These are phyloP conservation scores for Stentor coeruleus DNA, from an alignment of 73 alveolate species.

Conservation along the genomic window DNA sequence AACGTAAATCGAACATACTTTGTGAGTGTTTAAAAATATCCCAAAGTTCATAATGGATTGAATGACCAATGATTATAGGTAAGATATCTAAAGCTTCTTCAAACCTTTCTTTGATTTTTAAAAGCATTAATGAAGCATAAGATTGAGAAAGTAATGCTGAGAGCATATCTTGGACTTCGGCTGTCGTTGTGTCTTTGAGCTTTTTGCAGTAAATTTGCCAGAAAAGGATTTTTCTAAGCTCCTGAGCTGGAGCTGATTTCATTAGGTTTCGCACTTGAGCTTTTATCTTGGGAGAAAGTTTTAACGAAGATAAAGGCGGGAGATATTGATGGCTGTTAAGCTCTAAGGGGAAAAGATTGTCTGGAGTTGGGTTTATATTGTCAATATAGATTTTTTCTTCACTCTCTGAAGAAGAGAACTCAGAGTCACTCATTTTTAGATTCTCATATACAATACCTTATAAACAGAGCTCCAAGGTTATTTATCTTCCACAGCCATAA, in stretches of 20 bases:
- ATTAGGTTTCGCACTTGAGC: not conserved
- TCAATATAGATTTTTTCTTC: constrained; percentile 2
- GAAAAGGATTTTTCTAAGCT: constrained; percentile 3
- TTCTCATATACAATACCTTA: too few species aligned
- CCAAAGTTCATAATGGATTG: constrained; percentile 10
- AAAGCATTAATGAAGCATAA: not conserved
- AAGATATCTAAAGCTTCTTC: constrained; percentile 2
- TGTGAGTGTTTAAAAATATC: not conserved
- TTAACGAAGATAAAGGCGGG: not conserved
- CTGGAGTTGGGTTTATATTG: not conserved
- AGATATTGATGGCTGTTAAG: not conserved
- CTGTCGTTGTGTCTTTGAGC: not conserved
- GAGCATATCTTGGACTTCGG: not conserved
- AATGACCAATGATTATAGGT: not conserved
- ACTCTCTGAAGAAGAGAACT: constrained; percentile 18
- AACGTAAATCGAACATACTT: not conserved
- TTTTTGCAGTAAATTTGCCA: constrained; percentile 8
- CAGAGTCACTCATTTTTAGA: constrained; percentile 6
- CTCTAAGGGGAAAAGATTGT: not conserved
- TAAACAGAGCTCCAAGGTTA: too few species aligned
- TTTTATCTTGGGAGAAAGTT: not conserved
- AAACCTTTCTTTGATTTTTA: not conserved
- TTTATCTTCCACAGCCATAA: too few species aligned
- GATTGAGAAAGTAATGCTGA: constrained; percentile 8
- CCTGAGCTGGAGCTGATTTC: not conserved